Conservation (phyloP, 805 yeast species). For the Jamesozyma jinghongensis region DNA sequence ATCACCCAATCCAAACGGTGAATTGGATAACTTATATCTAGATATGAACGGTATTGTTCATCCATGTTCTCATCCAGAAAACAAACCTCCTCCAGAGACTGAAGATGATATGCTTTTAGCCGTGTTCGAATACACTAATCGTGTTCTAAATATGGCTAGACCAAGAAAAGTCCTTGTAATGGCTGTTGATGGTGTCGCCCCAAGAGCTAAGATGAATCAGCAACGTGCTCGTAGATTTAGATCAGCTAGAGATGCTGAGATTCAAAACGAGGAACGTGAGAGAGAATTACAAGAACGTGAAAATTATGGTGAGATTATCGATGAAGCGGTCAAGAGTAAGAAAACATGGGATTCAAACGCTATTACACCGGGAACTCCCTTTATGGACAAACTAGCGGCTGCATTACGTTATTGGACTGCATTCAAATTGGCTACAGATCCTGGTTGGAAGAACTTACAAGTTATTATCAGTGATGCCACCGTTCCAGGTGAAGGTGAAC, state of each 20-base stretch:
- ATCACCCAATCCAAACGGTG: conserved; percentile 89
- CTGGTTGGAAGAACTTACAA: conserved; percentile 87
- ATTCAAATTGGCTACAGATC: conserved; percentile 76
- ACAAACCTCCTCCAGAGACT: conserved; percentile 89
- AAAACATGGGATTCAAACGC: conserved; percentile 92
- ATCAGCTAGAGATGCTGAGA: conserved; percentile 79
- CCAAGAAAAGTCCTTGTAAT: conserved; percentile 89
- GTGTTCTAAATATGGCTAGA: conserved; percentile 87
- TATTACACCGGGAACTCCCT: conserved; percentile 98
- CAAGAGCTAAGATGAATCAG: conserved; percentile 96
- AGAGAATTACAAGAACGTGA: conserved; percentile 30
- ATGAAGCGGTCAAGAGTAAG: conserved; percentile 61
- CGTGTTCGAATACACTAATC: conserved; percentile 83
- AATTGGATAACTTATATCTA: conserved; percentile 81
- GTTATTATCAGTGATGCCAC: conserved; percentile 91
- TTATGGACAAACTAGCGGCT: conserved; percentile 82
- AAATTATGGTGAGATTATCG: conserved; percentile 54
- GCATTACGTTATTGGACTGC: conserved; percentile 88
- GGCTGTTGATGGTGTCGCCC: conserved; percentile 99
- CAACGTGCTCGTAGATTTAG: conserved; percentile 91
- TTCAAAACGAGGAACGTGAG: conserved; percentile 64
- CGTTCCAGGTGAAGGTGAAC: conserved; percentile 99
- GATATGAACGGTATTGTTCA: conserved; percentile 99
- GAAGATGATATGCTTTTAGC: conserved; percentile 97
- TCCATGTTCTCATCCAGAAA: conserved; percentile 98